These are phyloP conservation scores for Lolium multiflorum DNA, from an alignment of 176 grass and related monocot species.

Conservation along the genomic window DNA sequence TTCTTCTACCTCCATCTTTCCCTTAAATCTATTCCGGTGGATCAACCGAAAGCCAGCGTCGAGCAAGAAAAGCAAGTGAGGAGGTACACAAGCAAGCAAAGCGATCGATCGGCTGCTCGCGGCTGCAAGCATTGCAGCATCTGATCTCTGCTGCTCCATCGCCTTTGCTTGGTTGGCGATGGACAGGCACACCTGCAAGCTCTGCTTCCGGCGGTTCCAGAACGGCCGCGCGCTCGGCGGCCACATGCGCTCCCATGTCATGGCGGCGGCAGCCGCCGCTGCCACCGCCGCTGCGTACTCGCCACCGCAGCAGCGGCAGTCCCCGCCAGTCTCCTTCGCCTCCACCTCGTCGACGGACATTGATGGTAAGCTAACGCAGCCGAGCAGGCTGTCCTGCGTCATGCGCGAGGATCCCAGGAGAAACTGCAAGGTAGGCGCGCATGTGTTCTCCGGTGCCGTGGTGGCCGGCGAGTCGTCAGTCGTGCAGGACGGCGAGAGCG, in stretches of 20 bases:
- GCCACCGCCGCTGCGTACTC: background rate
- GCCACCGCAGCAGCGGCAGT: background rate
- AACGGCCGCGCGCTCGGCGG: conserved; percentile 90
- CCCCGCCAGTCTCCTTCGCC: conserved; percentile 46
- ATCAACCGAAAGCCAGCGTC: conserved; percentile 23
- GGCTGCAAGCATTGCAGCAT: background rate
- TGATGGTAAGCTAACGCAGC: background rate
- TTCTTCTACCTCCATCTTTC: conserved; percentile 39
- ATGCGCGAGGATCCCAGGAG: conserved; percentile 61
- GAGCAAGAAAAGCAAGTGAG: conserved; percentile 39
- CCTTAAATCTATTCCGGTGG: background rate
- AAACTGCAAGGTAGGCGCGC: conserved; percentile 48
- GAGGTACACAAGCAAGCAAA: conserved; percentile 32
- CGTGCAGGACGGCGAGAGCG: conserved; percentile 80
- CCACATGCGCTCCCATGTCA: conserved; percentile 97
- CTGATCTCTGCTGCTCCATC: conserved; percentile 11
- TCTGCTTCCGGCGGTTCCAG: conserved; percentile 87
- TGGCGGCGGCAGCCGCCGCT: conserved; percentile 29
- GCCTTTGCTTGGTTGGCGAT: conserved; percentile 38
- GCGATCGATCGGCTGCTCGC: conserved; percentile 40
- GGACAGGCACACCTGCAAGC: conserved; percentile 88
- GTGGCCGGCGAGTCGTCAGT: conserved; percentile 50
- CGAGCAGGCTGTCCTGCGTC: conserved; percentile 31
- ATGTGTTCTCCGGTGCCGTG: conserved; percentile 48
- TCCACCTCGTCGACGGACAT: conserved; percentile 60